These are phyloP conservation scores for Aspergillus calidoustus DNA, from an alignment of 2,329 filamentous ascomycete species.

Conservation along the genomic window DNA sequence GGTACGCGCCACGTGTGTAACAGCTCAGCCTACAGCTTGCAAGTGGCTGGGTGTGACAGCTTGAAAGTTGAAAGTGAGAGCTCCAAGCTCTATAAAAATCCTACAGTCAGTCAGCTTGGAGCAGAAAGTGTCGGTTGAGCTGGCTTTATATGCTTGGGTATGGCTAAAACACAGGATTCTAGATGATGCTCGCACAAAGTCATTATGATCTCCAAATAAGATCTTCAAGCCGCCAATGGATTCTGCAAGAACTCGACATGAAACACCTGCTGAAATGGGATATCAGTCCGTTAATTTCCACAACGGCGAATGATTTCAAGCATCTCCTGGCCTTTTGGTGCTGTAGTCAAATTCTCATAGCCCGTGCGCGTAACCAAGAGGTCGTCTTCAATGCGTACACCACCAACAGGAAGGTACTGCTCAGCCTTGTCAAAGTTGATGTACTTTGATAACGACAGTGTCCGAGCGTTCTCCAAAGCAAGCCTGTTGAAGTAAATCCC, in stretches of 20 bases:
- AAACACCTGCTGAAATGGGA: background rate
- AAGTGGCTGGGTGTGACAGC: background rate
- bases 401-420: slow-evolving; percentile 48
- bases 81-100: background rate
- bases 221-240: background rate
- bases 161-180: background rate
- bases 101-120: background rate
- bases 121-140: background rate
- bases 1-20: slow-evolving; percentile 14
- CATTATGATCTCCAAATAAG: background rate
- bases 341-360: slow-evolving; percentile 73
- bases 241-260: background rate
- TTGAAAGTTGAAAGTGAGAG: background rate
- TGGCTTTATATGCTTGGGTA: background rate
- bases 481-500: slow-evolving; percentile 53
- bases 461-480: slow-evolving; percentile 41
- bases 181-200: background rate
- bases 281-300: slow-evolving; percentile 14
- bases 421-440: slow-evolving; percentile 46
- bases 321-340: slow-evolving; percentile 67
- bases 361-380: slow-evolving; percentile 72
- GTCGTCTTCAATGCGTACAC: slow-evolving; percentile 58
- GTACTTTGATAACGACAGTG: slow-evolving; percentile 37
- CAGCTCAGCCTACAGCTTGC: background rate
- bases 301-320: slow-evolving; percentile 43